phyloP scores from a whole-genome alignment of 371 early-diverging fungal species.

The Sporodiniella umbellata region DNA sequence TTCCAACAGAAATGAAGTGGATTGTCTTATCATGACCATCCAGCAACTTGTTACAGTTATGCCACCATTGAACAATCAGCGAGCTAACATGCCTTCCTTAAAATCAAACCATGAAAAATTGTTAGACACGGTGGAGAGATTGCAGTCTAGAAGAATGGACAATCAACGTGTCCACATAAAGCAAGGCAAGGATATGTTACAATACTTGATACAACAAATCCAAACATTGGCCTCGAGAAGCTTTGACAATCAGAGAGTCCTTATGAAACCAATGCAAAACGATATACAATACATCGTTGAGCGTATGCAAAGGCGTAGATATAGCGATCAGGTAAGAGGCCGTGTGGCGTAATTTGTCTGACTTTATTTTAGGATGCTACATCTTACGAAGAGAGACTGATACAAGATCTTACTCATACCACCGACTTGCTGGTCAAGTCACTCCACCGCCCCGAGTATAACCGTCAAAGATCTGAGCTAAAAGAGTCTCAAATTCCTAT shows the following conservation, averaged over 20 bases:
- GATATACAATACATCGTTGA: slow-evolving; percentile 18
- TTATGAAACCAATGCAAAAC: slow-evolving; percentile 7
- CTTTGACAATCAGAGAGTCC: slow-evolving; percentile 31
- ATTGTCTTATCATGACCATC: slow-evolving; percentile 49
- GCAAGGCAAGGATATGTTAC: slow-evolving; percentile 7
- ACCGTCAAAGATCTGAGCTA: slow-evolving; percentile 20
- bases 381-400: slow-evolving; percentile 37
- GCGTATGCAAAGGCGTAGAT: slow-evolving; percentile 25
- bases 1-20: slow-evolving; percentile 30
- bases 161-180: slow-evolving; percentile 26
- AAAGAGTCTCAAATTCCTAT: slow-evolving; percentile 5
- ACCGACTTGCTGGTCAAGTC: slow-evolving; percentile 56
- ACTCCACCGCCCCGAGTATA: slow-evolving; percentile 27
- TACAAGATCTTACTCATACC: slow-evolving; percentile 42
- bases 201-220: slow-evolving; percentile 19
- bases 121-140: slow-evolving; percentile 24
- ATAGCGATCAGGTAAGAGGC: slow-evolving; percentile 28
- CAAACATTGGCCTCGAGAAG: slow-evolving; percentile 26
- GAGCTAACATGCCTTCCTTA: slow-evolving; percentile 39
- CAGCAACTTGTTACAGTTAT: slow-evolving; percentile 43
- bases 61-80: slow-evolving; percentile 51
- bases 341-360: slow-evolving; percentile 10
- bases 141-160: slow-evolving; percentile 35
- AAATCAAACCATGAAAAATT: slow-evolving; percentile 35
- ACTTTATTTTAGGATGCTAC: slow-evolving; percentile 35